A percentile compares a stretch with the other conserved stretches of the same genome.
Evolutionary conservation across 768 basidiomycete genomes (phyloP).

Genomic region (Pleurotus ostreatus): DNA sequence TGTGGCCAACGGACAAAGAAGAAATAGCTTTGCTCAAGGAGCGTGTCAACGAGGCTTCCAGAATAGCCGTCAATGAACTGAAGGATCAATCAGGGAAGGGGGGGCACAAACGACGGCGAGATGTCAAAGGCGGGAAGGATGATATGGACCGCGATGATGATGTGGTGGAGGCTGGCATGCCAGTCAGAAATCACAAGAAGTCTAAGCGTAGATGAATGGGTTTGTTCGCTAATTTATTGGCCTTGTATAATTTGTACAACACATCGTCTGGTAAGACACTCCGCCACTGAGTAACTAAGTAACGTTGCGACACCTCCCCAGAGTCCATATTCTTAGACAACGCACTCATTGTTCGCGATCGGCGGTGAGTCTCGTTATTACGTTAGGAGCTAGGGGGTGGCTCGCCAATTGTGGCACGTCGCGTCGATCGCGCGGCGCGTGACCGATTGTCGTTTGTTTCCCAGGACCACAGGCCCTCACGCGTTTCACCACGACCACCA

Average conservation of each 20-base stretch:
- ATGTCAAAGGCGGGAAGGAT: slow-evolving; percentile 49
- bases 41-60: slow-evolving; percentile 82
- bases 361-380: too few relatives aligned
- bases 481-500: neutral
- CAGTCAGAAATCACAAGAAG: slow-evolving; percentile 54
- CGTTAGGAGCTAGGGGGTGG: too few relatives aligned
- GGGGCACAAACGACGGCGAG: slow-evolving; percentile 33
- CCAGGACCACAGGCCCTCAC: neutral
- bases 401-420: slow-evolving; percentile 11
- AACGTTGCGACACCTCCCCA: too few relatives aligned
- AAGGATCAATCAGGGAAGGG: slow-evolving; percentile 52
- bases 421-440: slow-evolving; percentile 15
- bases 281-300: too few relatives aligned
- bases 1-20: slow-evolving; percentile 84
- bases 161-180: slow-evolving; percentile 86
- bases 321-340: too few relatives aligned
- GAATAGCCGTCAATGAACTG: slow-evolving; percentile 75
- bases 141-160: slow-evolving; percentile 92
- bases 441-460: slow-evolving; percentile 6
- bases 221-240: too few relatives aligned
- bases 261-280: too few relatives aligned
- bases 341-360: too few relatives aligned
- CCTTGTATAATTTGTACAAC: too few relatives aligned
- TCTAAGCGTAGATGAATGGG: slow-evolving; percentile 20
- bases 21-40: slow-evolving; percentile 86